Base-by-base conservation (phyloP, 2,329 filamentous ascomycete species). In the Magnaporthales sp. region DNA sequence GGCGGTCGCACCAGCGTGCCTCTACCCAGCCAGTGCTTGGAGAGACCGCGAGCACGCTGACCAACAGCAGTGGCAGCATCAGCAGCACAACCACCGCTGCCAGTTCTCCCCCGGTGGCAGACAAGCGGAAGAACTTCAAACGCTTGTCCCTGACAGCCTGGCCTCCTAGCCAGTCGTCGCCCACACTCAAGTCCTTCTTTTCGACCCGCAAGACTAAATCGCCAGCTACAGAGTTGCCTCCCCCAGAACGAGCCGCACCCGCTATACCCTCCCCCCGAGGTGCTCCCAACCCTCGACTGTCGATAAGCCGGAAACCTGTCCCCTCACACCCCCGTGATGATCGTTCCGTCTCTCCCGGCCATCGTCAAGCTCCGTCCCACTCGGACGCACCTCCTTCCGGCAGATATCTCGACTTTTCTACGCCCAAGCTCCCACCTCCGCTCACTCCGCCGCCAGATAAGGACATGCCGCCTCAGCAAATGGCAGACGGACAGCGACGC, bases 171-270 rank as follows among this genome's bases (percentile, higher is more conserved):
- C 30, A 46, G 30, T 51, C 62, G n/a, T 32, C 62, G 19, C 31
- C 62, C 19, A 38, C 32, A 32, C 62, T 63, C n/a, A 63, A n/a
- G 24, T 63, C 62, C 26, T n/a, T 63, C 62, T 63, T 63, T 31
- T 63, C 62, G 31, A 63, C 26, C 11, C 31, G 38, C n/a, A 46
- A 46, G 31, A 51, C 62, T 63, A 63, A 63, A 32, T 29, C 62
- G 31, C 30, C 62, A 63, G 62, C 62, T 46, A 51, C 31, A 63
- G 32, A 46, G 30, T 46, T 19, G 24, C 62, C 31, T 46, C 13
- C 38, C 32, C 32, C 62, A 15, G 30, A 51, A 9, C 62, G 62
- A 63, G 3, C 32, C 3, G 62, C 62, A 13, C 62, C 62, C 32
- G 32, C 32, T 22, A 27, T 58, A 58, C 54, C 54, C 11, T 46